These are phyloP conservation scores for Colletotrichum musae DNA, from an alignment of 2,329 filamentous ascomycete genomes.

Conservation along the genomic window DNA sequence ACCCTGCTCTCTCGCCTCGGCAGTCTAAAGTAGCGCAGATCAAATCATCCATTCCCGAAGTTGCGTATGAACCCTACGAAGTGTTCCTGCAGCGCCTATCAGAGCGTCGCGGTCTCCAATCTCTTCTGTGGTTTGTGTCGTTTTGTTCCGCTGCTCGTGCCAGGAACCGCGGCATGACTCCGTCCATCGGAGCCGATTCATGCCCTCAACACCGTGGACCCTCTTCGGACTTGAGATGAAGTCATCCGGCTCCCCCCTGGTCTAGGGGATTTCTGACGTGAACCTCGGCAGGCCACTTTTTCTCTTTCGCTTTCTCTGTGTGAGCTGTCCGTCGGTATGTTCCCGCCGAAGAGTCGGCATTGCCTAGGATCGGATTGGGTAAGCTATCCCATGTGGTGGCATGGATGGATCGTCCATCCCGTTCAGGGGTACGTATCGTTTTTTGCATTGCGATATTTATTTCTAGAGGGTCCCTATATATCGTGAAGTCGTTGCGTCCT, in stretches of 20 bases:
- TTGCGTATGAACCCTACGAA: conserved; percentile 15
- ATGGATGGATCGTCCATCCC: conserved; percentile 12
- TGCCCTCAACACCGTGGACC: conserved; percentile 1
- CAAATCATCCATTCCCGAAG: conserved; percentile 5
- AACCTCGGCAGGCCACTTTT: conserved; percentile 41
- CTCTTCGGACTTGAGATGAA: conserved; percentile 36
- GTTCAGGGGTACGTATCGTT: conserved; percentile 25
- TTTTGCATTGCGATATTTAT: conserved; percentile 13
- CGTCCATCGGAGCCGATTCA: conserved; percentile 28
- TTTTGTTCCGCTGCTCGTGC: conserved; percentile 21
- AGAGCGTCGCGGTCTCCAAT: conserved; percentile 6
- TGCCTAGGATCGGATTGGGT: conserved; percentile 28
- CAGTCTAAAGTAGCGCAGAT: conserved; percentile 32
- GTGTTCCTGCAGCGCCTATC: neutral
- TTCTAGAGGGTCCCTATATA: conserved; percentile 29
- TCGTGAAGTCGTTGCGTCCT: conserved; percentile 30
- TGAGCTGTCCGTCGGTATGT: conserved; percentile 14
- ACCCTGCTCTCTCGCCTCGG: conserved; percentile 25
- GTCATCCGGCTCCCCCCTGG: conserved; percentile 18
- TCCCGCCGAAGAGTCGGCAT: conserved; percentile 26
- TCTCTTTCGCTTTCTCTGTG: neutral
- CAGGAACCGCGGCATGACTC: conserved; percentile 31
- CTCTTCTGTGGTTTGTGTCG: conserved; percentile 8
- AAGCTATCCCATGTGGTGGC: conserved; percentile 3
- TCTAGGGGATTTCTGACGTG: conserved; percentile 20